A percentile compares a stretch with the other conserved stretches of the same genome.
These are phyloP conservation scores for Clavispora fructus DNA, from an alignment of 805 yeast species.

Conservation along the genomic window DNA sequence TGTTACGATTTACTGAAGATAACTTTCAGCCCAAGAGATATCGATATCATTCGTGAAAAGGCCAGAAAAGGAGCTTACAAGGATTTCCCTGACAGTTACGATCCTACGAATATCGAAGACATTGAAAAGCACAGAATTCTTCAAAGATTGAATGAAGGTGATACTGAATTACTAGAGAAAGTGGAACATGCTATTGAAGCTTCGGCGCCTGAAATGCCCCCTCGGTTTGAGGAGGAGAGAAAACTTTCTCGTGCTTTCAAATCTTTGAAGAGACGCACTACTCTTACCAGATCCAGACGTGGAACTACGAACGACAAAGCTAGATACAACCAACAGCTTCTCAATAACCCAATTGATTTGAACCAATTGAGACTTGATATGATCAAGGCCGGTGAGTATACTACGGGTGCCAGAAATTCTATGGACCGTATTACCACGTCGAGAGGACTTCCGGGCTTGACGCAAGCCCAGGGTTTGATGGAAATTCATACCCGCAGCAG, in stretches of 20 bases:
- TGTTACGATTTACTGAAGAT: slow-evolving; percentile 43
- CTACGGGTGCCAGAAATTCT: slow-evolving; percentile 26
- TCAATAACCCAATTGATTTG: slow-evolving; percentile 30
- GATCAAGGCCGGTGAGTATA: slow-evolving; percentile 34
- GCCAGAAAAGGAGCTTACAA: slow-evolving; percentile 49
- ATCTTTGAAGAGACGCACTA: slow-evolving; percentile 28
- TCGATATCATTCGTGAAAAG: slow-evolving; percentile 66
- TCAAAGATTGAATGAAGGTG: slow-evolving; percentile 26
- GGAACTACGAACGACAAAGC: slow-evolving; percentile 18
- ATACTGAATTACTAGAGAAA: slow-evolving; percentile 30
- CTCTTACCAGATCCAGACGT: slow-evolving; percentile 19
- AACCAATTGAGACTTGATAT: slow-evolving; percentile 33
- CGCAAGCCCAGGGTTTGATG: slow-evolving; percentile 44
- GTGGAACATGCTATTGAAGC: slow-evolving; percentile 25
- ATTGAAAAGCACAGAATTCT: slow-evolving; percentile 34
- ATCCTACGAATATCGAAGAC: slow-evolving; percentile 46
- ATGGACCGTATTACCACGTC: slow-evolving; percentile 39
- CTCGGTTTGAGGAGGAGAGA: slow-evolving; percentile 2
- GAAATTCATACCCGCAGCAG: slow-evolving; percentile 40
- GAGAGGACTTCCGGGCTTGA: slow-evolving; percentile 45
- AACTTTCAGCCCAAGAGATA: slow-evolving; percentile 57
- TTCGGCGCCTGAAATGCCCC: slow-evolving; percentile 1
- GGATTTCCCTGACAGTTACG: slow-evolving; percentile 45
- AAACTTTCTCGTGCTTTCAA: slow-evolving; percentile 24
- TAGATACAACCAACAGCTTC: slow-evolving; percentile 17